Evolutionary conservation across 2,329 filamentous ascomycete genomes (phyloP).

Genomic region (Pseudogymnoascus sp.): DNA sequence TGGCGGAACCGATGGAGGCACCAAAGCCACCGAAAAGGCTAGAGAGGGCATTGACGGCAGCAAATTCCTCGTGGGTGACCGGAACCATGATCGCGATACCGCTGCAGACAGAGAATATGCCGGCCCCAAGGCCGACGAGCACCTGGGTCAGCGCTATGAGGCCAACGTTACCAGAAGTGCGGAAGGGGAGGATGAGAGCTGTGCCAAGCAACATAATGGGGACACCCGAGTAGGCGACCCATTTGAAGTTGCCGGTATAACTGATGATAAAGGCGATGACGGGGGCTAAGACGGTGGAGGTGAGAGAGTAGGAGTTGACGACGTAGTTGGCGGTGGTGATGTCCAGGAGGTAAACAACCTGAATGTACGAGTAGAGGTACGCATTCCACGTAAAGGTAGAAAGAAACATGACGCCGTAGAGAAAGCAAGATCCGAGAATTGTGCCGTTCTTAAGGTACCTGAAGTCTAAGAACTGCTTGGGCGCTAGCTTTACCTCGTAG

Average conservation of each 20-base stretch:
- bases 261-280: constrained; percentile 42
- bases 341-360: constrained; percentile 42
- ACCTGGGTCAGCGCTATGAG: constrained; percentile 51
- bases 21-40: constrained; percentile 53
- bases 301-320: constrained; percentile 39
- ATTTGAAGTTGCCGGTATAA: constrained; percentile 43
- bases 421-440: constrained; percentile 36
- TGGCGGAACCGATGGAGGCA: constrained; percentile 49
- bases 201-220: constrained; percentile 45
- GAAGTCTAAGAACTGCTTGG: constrained; percentile 46
- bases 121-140: constrained; percentile 48
- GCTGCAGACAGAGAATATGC: constrained; percentile 46
- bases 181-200: constrained; percentile 49
- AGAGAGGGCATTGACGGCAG: constrained; percentile 52
- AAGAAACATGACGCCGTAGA: constrained; percentile 34
- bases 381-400: constrained; percentile 9
- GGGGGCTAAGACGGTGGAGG: constrained; percentile 39
- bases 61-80: constrained; percentile 50
- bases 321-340: constrained; percentile 42
- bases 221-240: constrained; percentile 39
- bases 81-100: constrained; percentile 52
- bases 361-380: constrained; percentile 46
- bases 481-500: constrained; percentile 48
- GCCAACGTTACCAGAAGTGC: constrained; percentile 37
- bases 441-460: constrained; percentile 40